Evolutionary conservation across 2,329 filamentous ascomycete genomes (phyloP).

Genomic region (Thielaviopsis populi): DNA sequence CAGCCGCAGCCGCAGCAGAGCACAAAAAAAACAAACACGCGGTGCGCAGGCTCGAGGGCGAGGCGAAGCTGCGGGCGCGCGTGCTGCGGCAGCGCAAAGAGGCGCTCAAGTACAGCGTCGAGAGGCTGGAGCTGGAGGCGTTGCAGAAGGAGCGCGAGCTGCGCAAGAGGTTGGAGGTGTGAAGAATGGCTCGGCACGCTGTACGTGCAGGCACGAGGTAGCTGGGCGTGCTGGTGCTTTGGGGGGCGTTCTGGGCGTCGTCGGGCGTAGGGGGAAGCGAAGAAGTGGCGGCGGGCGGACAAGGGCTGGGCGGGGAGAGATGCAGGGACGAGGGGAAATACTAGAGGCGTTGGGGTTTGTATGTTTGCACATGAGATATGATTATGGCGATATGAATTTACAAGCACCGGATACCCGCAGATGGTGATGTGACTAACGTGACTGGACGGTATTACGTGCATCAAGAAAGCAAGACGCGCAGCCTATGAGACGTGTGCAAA

Average conservation of each 20-base stretch:
- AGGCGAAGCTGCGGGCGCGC: slow-evolving; percentile 36
- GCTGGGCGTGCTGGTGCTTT: neutral
- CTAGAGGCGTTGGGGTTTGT: neutral
- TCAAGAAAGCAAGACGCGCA: neutral
- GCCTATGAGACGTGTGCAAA: no score
- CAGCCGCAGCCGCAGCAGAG: slow-evolving; percentile 15
- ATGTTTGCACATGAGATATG: neutral
- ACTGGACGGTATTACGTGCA: neutral
- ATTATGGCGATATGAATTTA: neutral
- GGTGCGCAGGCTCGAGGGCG: slow-evolving; percentile 33
- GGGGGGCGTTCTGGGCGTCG: neutral
- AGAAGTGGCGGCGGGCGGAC: neutral
- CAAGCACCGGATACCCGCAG: neutral
- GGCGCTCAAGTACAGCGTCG: slow-evolving; percentile 71
- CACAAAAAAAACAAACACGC: neutral
- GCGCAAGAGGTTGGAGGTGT: slow-evolving; percentile 32
- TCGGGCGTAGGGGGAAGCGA: neutral
- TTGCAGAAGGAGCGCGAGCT: slow-evolving; percentile 54
- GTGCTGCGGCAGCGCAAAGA: slow-evolving; percentile 70
- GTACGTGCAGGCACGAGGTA: neutral
- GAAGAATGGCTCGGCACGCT: neutral
- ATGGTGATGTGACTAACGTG: neutral
- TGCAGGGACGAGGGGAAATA: neutral
- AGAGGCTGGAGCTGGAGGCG: slow-evolving; percentile 74
- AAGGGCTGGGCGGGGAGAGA: neutral